Base-by-base conservation (phyloP, 257 asterid genomes). In the Solanum piurae region DNA sequence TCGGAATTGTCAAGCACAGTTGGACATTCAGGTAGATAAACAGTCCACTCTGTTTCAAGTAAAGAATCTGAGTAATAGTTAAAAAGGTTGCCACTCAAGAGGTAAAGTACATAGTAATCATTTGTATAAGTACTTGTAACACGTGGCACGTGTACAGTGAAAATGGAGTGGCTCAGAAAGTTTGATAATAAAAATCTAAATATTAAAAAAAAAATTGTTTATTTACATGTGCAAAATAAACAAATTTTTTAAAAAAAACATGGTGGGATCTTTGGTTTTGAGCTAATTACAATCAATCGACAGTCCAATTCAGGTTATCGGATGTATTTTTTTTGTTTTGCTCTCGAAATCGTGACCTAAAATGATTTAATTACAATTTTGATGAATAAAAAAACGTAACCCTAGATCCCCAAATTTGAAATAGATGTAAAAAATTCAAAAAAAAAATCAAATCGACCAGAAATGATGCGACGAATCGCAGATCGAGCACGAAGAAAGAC, bases 361-460 rank as follows among this genome's bases (percentile, higher is more conserved):
- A 77, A 77, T 13, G 37, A 25, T 27, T 49, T 49, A 82, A 82
- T 49, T 49, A 52, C 12, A 52, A 82, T 29, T 29, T 29, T 49
- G 29, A 79, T 4, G 49, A 23, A 33, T 4, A 3, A 18, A 33
- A 72, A 46, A 12, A 18, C 75, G 31, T 73, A 86, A 73, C 42
- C 88, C 88, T 86, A 86, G 88, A 86, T 86, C 88, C 88, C 85
- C 84, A 86, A 86, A 46, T 86, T 72, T 2, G 36, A 20, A 44
- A 21, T 29, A 2, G 37, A 72, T 6, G 37, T 11, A 55, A 29
- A 12, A 4, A 12, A 2, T 5, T 29, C 10, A 9, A 86, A 58
- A 52, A 18, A 58, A 85, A 42, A 9, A 72, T 20, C 52, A 86
- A 86, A 71, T 71, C 33, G 29, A 71, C n/a, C 44, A 52, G 36